A percentile compares a stretch with the other conserved stretches of the same genome.
phyloP scores from a whole-genome alignment of 2,329 filamentous ascomycete species.

The Pseudopithomyces maydicus region DNA sequence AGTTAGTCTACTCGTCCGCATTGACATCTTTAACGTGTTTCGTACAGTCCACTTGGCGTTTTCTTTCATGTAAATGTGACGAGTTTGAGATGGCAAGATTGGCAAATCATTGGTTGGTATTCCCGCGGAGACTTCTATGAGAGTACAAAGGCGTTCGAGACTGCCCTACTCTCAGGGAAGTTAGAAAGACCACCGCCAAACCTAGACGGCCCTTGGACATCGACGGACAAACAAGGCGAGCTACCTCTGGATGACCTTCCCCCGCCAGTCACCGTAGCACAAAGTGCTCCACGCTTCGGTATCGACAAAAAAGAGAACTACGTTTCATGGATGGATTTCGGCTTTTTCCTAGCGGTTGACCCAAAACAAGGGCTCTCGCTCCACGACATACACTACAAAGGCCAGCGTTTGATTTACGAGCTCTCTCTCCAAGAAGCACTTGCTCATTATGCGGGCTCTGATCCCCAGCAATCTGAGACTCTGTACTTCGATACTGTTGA shows the following conservation, averaged over 20 bases:
- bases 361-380: conserved; percentile 56
- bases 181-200: conserved; percentile 57
- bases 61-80: conserved; percentile 54
- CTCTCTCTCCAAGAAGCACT: conserved; percentile 61
- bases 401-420: conserved; percentile 62
- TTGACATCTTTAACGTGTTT: too few relatives aligned
- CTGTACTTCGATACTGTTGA: conserved; percentile 56
- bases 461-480: conserved; percentile 54
- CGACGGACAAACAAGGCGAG: conserved; percentile 49
- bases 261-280: conserved; percentile 56
- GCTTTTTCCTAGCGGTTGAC: conserved; percentile 58
- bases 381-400: conserved; percentile 60
- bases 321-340: conserved; percentile 59
- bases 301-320: conserved; percentile 53
- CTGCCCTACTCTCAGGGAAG: conserved; percentile 48
- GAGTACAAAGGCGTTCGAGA: conserved; percentile 54
- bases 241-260: conserved; percentile 58
- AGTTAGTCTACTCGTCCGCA: neutral
- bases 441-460: conserved; percentile 57
- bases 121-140: conserved; percentile 61
- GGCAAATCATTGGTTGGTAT: conserved; percentile 59
- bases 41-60: conserved; percentile 48
- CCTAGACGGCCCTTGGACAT: conserved; percentile 55
- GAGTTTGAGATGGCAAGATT: conserved; percentile 56
- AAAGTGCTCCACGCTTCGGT: conserved; percentile 48